phyloP scores from a whole-genome alignment of 176 grass and related monocot genomes.

The Aegilops sharonensis region DNA sequence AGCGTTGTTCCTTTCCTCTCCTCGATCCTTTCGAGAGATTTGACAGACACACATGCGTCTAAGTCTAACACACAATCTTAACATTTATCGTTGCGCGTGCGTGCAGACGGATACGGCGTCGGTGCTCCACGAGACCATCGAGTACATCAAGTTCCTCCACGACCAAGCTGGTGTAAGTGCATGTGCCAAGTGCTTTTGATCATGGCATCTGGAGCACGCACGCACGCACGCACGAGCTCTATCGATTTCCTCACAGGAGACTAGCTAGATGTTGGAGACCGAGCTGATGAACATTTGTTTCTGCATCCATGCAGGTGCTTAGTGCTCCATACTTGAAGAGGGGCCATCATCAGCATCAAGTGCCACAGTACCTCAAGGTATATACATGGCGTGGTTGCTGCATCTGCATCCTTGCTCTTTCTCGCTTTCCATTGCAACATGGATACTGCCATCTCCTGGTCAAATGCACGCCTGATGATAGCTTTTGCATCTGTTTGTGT shows the following conservation, averaged over 20 bases:
- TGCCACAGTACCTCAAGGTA: slow-evolving; percentile 74
- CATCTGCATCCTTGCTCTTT: slow-evolving; percentile 17
- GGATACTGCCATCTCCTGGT: slow-evolving; percentile 6
- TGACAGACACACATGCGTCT: not conserved
- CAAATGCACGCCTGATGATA: slow-evolving; percentile 26
- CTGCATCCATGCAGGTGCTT: slow-evolving; percentile 44
- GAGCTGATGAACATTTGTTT: slow-evolving; percentile 28
- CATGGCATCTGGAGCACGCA: slow-evolving; percentile 25
- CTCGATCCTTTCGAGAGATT: slow-evolving; percentile 28
- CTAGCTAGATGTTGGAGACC: not conserved
- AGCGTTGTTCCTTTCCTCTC: slow-evolving; percentile 50
- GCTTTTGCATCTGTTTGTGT: slow-evolving; percentile 29
- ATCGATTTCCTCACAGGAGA: slow-evolving; percentile 35
- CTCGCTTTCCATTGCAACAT: slow-evolving; percentile 4
- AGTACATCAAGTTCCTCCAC: slow-evolving; percentile 99
- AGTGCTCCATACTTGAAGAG: slow-evolving; percentile 92
- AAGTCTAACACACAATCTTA: slow-evolving; percentile 34
- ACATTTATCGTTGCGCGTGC: slow-evolving; percentile 44
- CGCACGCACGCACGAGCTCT: slow-evolving; percentile 25
- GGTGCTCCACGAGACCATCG: slow-evolving; percentile 97
- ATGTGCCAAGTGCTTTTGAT: slow-evolving; percentile 38
- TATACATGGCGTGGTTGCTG: not conserved
- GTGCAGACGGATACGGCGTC: slow-evolving; percentile 99
- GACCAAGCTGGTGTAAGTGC: slow-evolving; percentile 91
- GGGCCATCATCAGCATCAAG: slow-evolving; percentile 58